Evolutionary conservation across 208 protist genomes (phyloP).

Genomic region (Crithidia thermophila): DNA sequence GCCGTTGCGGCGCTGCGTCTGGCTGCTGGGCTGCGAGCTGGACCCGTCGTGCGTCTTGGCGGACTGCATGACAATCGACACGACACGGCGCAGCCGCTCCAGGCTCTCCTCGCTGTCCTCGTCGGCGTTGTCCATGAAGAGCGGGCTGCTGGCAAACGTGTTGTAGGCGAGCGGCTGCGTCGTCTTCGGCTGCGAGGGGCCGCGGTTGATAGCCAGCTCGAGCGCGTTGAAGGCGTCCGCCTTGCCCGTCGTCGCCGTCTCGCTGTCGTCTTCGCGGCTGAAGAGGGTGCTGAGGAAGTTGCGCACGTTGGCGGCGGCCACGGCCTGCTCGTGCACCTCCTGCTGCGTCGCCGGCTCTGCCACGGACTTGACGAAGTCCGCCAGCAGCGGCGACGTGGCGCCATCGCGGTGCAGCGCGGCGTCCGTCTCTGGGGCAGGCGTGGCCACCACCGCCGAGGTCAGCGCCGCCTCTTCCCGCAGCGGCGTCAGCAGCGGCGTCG

Average conservation of each 20-base stretch:
- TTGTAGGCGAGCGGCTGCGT: slow-evolving; percentile 32
- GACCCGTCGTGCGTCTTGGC: slow-evolving; percentile 25
- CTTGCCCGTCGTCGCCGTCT: slow-evolving; percentile 12
- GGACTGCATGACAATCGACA: slow-evolving; percentile 44
- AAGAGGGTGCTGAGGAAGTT: slow-evolving; percentile 46
- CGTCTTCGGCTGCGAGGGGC: slow-evolving; percentile 13
- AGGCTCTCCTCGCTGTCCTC: slow-evolving; percentile 43
- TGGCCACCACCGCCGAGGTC: background rate
- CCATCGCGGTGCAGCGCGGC: background rate
- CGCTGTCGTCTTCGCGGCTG: slow-evolving; percentile 6
- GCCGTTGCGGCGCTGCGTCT: slow-evolving; percentile 14
- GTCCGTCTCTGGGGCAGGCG: background rate
- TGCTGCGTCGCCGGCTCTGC: slow-evolving; percentile 23
- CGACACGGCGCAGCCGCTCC: slow-evolving; percentile 38
- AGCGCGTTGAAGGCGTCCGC: slow-evolving; percentile 38
- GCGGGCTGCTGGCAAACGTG: slow-evolving; percentile 35
- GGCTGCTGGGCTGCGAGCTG: slow-evolving; percentile 22
- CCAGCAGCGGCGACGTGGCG: slow-evolving; percentile 9
- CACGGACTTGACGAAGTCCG: slow-evolving; percentile 31
- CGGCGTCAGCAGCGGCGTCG: background rate
- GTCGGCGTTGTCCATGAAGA: slow-evolving; percentile 48
- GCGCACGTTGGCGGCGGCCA: slow-evolving; percentile 29
- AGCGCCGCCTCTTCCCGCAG: slow-evolving; percentile 2
- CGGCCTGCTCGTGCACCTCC: slow-evolving; percentile 24
- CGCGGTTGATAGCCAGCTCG: slow-evolving; percentile 34